Base-by-base conservation (phyloP, 2,329 filamentous ascomycete species). In the Ophiostoma quercus region DNA sequence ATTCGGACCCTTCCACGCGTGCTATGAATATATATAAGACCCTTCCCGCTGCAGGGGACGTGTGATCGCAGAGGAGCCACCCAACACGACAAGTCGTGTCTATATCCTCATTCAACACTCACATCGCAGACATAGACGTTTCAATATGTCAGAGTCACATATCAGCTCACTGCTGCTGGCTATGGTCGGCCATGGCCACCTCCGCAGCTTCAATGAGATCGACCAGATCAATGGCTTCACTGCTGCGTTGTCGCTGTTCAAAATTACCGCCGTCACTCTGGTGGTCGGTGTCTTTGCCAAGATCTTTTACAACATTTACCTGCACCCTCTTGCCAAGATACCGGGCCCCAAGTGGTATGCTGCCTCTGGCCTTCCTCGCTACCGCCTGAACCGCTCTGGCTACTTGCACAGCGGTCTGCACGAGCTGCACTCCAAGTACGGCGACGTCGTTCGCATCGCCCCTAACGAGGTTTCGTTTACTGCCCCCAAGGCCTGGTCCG, bases 401-500 rank as follows among this genome's bases (percentile, higher is more conserved):
- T 8, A 60, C 1, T 25, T 39, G 3, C 72, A 69, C 62, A 51
- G 19, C 6, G 19, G 29, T 6, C 62, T 75, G 19, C 71, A 72
- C 67, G 68, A 71, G 16, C 71, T 79, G 62, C 76, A 81, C 74
- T 68, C 75, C 9, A 73, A 75, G 34, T 81, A 82, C 71, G 82
- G 82, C n/a, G 74, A 76, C 6, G 76, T 83, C 4, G 82, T 84
- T n/a, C 79, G 82, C 39, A 73, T 82, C 62, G 76, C 75, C 2
- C 81, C 82, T 0, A 75, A 80, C 70, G 80, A 83, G 71, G 77
- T 84, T 3, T 79, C 79, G 1, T 83, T 80, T 74, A 77, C 75
- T 54, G 70, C 74, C 34, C 73, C 75, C 0, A 71, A 75, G 3
- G 76, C 76, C 0, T 85, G 82, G 79, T 72, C 73, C 11, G 75